Evolutionary conservation across 768 basidiomycete species (phyloP).

Genomic region (Lanmaoa pseudosensibilis): DNA sequence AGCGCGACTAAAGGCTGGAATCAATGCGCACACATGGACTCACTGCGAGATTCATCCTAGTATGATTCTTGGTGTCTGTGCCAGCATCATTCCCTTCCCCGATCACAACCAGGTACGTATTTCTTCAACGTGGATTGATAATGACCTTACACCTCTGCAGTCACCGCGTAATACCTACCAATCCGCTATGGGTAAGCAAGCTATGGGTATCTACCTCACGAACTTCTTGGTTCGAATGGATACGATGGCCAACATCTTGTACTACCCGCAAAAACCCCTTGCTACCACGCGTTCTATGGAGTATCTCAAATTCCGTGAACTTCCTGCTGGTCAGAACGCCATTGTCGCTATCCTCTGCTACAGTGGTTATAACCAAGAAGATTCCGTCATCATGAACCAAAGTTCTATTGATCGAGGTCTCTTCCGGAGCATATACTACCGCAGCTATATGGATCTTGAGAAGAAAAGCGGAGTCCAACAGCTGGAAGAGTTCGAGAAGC

Average conservation of each 20-base stretch:
- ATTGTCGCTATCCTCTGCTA: slow-evolving; percentile 98
- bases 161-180: slow-evolving; percentile 99
- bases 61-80: slow-evolving; percentile 98
- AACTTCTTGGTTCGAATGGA: slow-evolving; percentile 99
- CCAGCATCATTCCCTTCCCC: slow-evolving; percentile 99
- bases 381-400: slow-evolving; percentile 99
- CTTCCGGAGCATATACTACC: slow-evolving; percentile 98
- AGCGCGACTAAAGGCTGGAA: slow-evolving; percentile 81
- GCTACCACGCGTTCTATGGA: slow-evolving; percentile 99
- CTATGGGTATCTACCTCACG: slow-evolving; percentile 98
- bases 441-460: slow-evolving; percentile 98
- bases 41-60: slow-evolving; percentile 99
- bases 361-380: slow-evolving; percentile 99
- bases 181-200: slow-evolving; percentile 99
- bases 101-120: slow-evolving; percentile 93
- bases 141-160: slow-evolving; percentile 40
- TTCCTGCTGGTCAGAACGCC: slow-evolving; percentile 98
- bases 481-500: slow-evolving; percentile 96
- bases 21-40: slow-evolving; percentile 90
- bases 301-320: slow-evolving; percentile 96
- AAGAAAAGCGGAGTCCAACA: slow-evolving; percentile 93
- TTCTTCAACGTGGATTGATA: background rate
- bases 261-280: slow-evolving; percentile 98
- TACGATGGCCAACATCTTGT: slow-evolving; percentile 99
- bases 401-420: slow-evolving; percentile 97